Evolutionary conservation across 805 yeast species (phyloP).

Genomic region (Pichia nanzhaoensis): DNA sequence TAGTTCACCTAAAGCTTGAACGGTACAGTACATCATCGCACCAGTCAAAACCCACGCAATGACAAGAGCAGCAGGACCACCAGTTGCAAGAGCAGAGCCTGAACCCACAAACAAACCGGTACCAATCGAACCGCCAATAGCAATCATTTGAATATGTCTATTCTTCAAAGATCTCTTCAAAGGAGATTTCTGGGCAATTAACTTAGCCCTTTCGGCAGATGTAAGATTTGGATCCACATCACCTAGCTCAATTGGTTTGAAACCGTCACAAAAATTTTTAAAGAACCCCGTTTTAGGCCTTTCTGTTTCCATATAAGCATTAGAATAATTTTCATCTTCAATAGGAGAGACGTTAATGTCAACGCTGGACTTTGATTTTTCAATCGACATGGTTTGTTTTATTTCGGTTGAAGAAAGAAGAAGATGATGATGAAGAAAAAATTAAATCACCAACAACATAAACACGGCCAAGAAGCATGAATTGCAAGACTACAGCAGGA

Average conservation of each 20-base stretch:
- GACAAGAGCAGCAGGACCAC: constrained; percentile 72
- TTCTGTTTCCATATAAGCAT: constrained; percentile 3
- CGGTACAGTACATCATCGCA: constrained; percentile 52
- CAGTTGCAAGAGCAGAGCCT: constrained; percentile 50
- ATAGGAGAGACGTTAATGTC: constrained; percentile 23
- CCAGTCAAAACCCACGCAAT: constrained; percentile 56
- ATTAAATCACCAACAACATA: too few species aligned
- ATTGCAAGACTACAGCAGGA: too few species aligned
- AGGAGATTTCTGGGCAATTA: constrained; percentile 43
- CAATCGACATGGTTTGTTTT: constrained; percentile 10
- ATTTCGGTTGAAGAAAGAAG: neutral
- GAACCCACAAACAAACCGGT: constrained; percentile 78
- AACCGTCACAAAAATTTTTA: constrained; percentile 25
- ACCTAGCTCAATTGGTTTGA: constrained; percentile 29
- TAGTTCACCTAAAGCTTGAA: constrained; percentile 61
- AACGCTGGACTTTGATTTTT: constrained; percentile 18
- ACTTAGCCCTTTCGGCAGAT: constrained; percentile 41
- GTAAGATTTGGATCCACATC: constrained; percentile 38
- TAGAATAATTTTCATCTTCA: constrained; percentile 10
- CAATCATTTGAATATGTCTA: constrained; percentile 74
- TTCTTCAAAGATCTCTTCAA: constrained; percentile 46
- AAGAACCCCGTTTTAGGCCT: constrained; percentile 12
- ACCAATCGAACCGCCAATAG: constrained; percentile 79
- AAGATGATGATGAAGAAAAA: too few species aligned
- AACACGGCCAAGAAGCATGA: too few species aligned